phyloP scores from a whole-genome alignment of 176 grass and related monocot species.

The Cymbopogon citratus region DNA sequence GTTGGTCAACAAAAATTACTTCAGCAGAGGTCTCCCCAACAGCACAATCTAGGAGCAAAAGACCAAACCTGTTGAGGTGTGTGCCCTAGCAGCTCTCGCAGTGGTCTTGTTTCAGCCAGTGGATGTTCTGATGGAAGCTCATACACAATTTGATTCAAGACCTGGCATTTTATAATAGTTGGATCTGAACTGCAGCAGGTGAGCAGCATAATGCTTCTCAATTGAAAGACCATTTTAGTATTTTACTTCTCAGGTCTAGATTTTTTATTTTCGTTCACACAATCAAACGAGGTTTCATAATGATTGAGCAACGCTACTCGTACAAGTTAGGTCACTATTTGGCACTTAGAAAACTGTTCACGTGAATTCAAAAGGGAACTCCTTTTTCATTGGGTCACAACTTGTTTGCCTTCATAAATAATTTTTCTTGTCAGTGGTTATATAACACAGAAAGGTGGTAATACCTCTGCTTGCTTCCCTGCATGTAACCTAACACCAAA shows the following conservation, averaged over 20 bases:
- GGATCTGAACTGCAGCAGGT: conserved; percentile 3
- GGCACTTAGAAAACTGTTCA: neutral
- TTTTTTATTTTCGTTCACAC: neutral
- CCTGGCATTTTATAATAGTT: conserved; percentile 46
- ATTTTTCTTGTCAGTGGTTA: neutral
- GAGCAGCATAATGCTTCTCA: neutral
- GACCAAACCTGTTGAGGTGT: conserved; percentile 80
- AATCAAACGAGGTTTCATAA: neutral
- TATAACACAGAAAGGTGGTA: conserved; percentile 16
- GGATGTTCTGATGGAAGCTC: conserved; percentile 92
- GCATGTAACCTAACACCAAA: conserved; percentile 96
- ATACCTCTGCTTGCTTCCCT: conserved; percentile 94
- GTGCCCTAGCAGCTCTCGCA: conserved; percentile 85
- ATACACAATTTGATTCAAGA: conserved; percentile 94
- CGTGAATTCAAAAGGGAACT: neutral
- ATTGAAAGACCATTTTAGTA: neutral
- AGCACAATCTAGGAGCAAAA: neutral
- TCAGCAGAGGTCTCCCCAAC: neutral
- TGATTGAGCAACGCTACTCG: neutral
- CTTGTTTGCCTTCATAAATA: neutral
- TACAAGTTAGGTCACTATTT: neutral
- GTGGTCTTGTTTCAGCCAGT: conserved; percentile 80
- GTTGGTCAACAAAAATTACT: too few species aligned
- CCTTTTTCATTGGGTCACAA: neutral
- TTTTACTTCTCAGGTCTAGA: neutral